Percentiles rank a stretch among this genome's conserved stretches.
Conservation (phyloP, 2,329 filamentous ascomycete species). For the Zymoseptoria passerinii region DNA sequence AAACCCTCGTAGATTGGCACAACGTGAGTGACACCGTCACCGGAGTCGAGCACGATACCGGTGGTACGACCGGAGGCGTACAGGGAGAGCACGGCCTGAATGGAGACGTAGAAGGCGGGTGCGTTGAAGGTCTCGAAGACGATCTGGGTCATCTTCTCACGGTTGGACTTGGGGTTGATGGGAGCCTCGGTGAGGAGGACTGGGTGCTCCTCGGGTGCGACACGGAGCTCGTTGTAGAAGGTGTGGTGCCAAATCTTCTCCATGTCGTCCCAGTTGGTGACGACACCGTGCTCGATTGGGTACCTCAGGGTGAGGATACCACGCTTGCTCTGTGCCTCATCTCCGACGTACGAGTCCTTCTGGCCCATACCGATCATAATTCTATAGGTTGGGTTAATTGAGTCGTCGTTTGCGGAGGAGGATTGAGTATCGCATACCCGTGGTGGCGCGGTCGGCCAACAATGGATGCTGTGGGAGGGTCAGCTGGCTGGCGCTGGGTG, state of each 20-base stretch:
- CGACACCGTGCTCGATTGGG: constrained; percentile 99
- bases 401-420: constrained; percentile 11
- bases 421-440: constrained; percentile 59
- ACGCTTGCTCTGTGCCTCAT: constrained; percentile 99
- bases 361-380: constrained; percentile 99
- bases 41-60: constrained; percentile 99
- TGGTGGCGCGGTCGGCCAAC: constrained; percentile 99
- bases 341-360: constrained; percentile 99
- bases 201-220: constrained; percentile 99
- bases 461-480: constrained; percentile 69
- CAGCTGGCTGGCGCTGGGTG: constrained; percentile 14
- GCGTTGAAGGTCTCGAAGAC: constrained; percentile 99
- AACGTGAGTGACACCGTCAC: constrained; percentile 99
- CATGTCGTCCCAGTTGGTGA: constrained; percentile 99
- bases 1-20: constrained; percentile 99
- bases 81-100: constrained; percentile 97
- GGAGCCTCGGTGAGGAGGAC: constrained; percentile 98
- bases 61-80: constrained; percentile 99
- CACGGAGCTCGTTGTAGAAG: constrained; percentile 99
- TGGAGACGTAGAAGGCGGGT: constrained; percentile 99
- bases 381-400: constrained; percentile 49
- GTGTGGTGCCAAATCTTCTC: constrained; percentile 99
- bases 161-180: constrained; percentile 99
- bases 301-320: constrained; percentile 99
- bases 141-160: constrained; percentile 99